A percentile compares a stretch with the other conserved stretches of the same genome.
Evolutionary conservation across 2,329 filamentous ascomycete genomes (phyloP).

Genomic region (Plectosphaerella sp.): DNA sequence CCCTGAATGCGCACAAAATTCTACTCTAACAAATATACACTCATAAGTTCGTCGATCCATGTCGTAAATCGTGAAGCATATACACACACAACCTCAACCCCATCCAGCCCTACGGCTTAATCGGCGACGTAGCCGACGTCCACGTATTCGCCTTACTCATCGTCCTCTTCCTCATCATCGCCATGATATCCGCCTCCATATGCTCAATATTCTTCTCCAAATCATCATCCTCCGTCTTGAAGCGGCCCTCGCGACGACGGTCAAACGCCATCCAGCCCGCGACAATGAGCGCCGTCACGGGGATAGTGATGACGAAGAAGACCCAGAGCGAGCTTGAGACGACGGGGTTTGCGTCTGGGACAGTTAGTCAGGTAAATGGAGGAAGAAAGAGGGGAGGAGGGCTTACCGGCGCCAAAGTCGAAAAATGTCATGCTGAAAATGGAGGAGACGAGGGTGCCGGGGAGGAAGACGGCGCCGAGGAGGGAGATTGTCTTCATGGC

Average conservation of each 20-base stretch:
- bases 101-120: constrained; percentile 6
- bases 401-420: constrained; percentile 48
- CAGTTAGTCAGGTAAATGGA: background rate
- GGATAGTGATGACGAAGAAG: constrained; percentile 58
- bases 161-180: constrained; percentile 49
- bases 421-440: constrained; percentile 66
- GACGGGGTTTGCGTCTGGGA: constrained; percentile 27
- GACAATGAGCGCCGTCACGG: constrained; percentile 52
- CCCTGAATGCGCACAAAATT: too few relatives aligned
- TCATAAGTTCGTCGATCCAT: background rate
- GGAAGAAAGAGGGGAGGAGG: background rate
- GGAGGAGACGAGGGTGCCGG: constrained; percentile 58
- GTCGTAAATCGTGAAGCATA: constrained; percentile 1
- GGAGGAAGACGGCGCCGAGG: constrained; percentile 59
- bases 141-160: constrained; percentile 53
- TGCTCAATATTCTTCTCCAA: constrained; percentile 50
- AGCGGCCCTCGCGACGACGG: constrained; percentile 41
- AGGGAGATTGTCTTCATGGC: constrained; percentile 64
- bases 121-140: constrained; percentile 33
- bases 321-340: constrained; percentile 55
- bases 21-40: background rate
- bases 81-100: background rate
- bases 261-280: constrained; percentile 52
- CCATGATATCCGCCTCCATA: constrained; percentile 55
- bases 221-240: constrained; percentile 43